Percentiles rank a stretch among this genome's conserved stretches.
Evolutionary conservation across 306 rosid genomes (phyloP).

Genomic region (Gastrolobium bilobum): DNA sequence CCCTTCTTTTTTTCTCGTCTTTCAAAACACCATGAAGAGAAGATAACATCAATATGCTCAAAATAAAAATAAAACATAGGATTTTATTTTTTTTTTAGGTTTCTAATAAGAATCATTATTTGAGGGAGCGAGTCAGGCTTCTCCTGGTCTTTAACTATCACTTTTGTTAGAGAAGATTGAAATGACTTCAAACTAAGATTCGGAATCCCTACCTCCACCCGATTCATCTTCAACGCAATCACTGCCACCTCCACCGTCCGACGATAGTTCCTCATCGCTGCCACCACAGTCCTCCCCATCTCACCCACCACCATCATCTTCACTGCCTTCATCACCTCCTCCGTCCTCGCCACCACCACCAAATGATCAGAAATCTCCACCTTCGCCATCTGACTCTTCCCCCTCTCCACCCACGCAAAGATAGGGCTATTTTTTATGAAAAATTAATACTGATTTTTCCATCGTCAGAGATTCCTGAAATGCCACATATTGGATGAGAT

Average conservation of each 20-base stretch:
- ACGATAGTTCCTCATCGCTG: conserved; percentile 23
- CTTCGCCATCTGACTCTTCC: conserved; percentile 43
- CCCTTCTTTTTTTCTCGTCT: too few species aligned
- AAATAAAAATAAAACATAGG: too few species aligned
- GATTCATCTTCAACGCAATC: conserved; percentile 29
- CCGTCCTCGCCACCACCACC: conserved; percentile 33
- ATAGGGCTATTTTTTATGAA: too few species aligned
- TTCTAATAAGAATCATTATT: conserved; percentile 34
- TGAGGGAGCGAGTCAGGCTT: conserved; percentile 58
- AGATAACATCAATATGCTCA: too few species aligned
- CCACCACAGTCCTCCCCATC: conserved; percentile 34
- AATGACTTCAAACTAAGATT: conserved; percentile 59
- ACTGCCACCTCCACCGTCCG: background rate
- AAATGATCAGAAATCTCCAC: conserved; percentile 16
- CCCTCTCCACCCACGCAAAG: conserved; percentile 48
- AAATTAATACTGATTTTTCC: too few species aligned
- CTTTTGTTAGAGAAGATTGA: conserved; percentile 48
- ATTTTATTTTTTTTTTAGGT: too few species aligned
- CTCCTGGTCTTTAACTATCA: conserved; percentile 51
- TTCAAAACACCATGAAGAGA: too few species aligned
- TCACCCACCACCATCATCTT: conserved; percentile 26
- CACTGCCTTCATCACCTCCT: conserved; percentile 24
- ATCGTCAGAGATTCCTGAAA: too few species aligned
- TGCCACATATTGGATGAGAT: too few species aligned
- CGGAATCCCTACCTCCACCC: conserved; percentile 32